A percentile compares a stretch with the other conserved stretches of the same genome.
Conservation (phyloP, 306 rosid genomes). For the Mimosa bimucronata region DNA sequence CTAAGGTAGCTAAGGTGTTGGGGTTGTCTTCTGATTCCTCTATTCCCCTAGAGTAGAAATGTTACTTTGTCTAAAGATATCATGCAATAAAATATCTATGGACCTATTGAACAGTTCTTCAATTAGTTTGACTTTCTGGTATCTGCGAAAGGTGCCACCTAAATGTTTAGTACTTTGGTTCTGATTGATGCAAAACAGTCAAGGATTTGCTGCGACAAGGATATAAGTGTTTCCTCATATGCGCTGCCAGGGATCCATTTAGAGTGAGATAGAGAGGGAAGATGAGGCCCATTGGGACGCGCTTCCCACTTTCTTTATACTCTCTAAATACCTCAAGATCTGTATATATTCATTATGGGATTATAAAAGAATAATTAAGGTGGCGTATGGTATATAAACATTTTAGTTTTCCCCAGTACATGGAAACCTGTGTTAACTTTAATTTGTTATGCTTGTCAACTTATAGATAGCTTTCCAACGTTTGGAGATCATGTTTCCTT, state of each 20-base stretch:
- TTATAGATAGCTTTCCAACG: not conserved
- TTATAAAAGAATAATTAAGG: not conserved
- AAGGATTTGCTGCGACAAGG: not conserved
- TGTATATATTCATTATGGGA: constrained; percentile 25
- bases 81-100: not conserved
- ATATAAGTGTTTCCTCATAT: not conserved
- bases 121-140: constrained; percentile 2
- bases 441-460: not conserved
- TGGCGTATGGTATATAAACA: not conserved
- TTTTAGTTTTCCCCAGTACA: constrained; percentile 48
- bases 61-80: not conserved
- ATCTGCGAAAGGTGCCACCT: not conserved
- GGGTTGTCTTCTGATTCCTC: not conserved
- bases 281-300: too few species aligned
- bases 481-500: not conserved
- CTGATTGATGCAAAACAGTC: not conserved
- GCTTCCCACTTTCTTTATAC: not conserved
- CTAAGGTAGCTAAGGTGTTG: too few species aligned
- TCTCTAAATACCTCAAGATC: not conserved
- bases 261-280: not conserved
- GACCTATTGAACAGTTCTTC: constrained; percentile 10
- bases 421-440: not conserved
- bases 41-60: not conserved
- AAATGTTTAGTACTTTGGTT: not conserved
- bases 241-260: not conserved